These are phyloP conservation scores for Starmerella apis DNA, from an alignment of 805 yeast species.

Conservation along the genomic window DNA sequence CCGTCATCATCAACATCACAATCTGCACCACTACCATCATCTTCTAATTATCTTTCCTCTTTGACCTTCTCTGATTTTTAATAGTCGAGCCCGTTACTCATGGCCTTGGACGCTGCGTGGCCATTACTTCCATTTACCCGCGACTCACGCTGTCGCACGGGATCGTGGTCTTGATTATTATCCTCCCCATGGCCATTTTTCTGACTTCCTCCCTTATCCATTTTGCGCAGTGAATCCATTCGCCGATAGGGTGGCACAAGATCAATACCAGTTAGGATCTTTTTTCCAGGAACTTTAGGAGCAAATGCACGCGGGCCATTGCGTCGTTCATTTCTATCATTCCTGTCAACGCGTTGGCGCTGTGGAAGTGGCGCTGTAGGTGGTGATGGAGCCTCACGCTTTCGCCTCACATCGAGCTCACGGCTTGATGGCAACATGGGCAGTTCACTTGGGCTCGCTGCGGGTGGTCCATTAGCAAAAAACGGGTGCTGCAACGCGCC, in stretches of 20 bases:
- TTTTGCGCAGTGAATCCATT: constrained; percentile 4
- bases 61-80: not conserved
- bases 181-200: not conserved
- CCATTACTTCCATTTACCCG: not conserved
- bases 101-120: constrained; percentile 5
- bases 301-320: constrained; percentile 21
- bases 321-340: not conserved
- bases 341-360: not conserved
- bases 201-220: no score
- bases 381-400: constrained; percentile 18
- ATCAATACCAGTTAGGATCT: constrained; percentile 18
- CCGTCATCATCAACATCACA: no score
- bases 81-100: constrained; percentile 17
- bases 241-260: constrained; percentile 27
- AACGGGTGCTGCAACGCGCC: constrained; percentile 64
- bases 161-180: not conserved
- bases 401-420: constrained; percentile 51
- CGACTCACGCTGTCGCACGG: not conserved
- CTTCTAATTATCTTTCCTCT: not conserved
- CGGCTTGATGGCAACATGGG: constrained; percentile 77
- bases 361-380: constrained; percentile 29
- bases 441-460: constrained; percentile 45
- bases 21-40: not conserved
- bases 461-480: constrained; percentile 57
- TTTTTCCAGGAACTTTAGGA: constrained; percentile 22